These are phyloP conservation scores for Ganoderma leucocontextum DNA, from an alignment of 1,284 basidiomycete genomes.

Conservation along the genomic window DNA sequence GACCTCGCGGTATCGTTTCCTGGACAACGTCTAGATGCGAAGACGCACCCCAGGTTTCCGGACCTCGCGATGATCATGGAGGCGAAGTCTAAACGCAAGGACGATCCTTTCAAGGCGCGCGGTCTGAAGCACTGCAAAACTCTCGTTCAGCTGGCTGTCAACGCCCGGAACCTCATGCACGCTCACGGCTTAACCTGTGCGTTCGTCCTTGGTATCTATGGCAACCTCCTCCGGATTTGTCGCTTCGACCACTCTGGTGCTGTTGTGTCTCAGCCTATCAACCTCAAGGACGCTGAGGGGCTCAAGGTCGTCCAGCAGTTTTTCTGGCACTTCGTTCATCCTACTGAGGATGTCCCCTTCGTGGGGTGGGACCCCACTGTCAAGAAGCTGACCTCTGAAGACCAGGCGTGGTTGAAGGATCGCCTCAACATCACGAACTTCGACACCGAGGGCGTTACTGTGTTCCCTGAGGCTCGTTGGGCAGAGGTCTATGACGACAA, in stretches of 20 bases:
- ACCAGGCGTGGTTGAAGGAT: not conserved
- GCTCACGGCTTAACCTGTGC: conserved; percentile 22
- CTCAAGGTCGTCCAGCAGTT: conserved; percentile 12
- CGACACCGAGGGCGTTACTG: not conserved
- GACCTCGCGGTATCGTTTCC: conserved; percentile 19
- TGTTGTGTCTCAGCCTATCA: conserved; percentile 8
- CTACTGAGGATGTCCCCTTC: not conserved
- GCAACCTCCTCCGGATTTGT: conserved; percentile 9
- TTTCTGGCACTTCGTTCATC: conserved; percentile 22
- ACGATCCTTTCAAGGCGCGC: conserved; percentile 15
- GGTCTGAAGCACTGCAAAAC: not conserved
- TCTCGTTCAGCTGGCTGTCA: conserved; percentile 20
- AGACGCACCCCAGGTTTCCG: not conserved
- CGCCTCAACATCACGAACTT: not conserved
- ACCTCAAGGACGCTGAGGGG: not conserved
- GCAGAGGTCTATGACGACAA: not conserved
- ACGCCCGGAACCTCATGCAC: conserved; percentile 24
- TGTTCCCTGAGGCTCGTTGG: not conserved
- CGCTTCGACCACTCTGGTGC: conserved; percentile 21
- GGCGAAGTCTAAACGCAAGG: not conserved
- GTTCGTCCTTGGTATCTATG: conserved; percentile 26
- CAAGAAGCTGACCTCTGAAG: not conserved
- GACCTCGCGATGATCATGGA: conserved; percentile 12
- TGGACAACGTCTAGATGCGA: not conserved
- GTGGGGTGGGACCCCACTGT: conserved; percentile 16